phyloP scores from a whole-genome alignment of 768 basidiomycete genomes.

The Trametes sanguinea region DNA sequence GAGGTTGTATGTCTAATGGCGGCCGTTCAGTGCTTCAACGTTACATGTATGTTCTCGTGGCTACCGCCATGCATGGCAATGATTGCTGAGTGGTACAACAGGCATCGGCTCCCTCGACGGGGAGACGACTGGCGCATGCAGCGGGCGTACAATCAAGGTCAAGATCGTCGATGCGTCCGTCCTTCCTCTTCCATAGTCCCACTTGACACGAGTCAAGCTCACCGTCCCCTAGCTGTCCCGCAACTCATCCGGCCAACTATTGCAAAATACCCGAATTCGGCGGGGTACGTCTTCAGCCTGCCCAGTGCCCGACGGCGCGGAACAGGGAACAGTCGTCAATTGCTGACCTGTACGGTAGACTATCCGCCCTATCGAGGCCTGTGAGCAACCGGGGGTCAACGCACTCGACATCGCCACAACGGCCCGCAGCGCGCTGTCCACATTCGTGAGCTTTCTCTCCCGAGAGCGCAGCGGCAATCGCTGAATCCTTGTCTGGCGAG shows the following conservation, averaged over 20 bases:
- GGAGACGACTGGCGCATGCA: slow-evolving; percentile 31
- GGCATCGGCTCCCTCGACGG: slow-evolving; percentile 33
- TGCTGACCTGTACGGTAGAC: slow-evolving; percentile 18
- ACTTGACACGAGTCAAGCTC: background rate
- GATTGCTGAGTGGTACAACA: background rate
- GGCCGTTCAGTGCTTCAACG: slow-evolving; percentile 32
- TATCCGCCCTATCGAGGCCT: slow-evolving; percentile 33
- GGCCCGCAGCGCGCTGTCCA: slow-evolving; percentile 35
- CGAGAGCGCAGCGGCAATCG: background rate
- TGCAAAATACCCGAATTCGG: slow-evolving; percentile 36
- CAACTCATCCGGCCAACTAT: slow-evolving; percentile 39
- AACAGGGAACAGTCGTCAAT: too few relatives aligned
- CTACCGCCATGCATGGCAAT: background rate
- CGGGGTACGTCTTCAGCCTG: slow-evolving; percentile 16
- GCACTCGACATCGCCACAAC: slow-evolving; percentile 39
- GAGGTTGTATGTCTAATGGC: background rate
- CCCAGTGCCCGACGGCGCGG: background rate
- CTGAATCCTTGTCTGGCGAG: background rate
- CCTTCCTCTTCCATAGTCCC: background rate
- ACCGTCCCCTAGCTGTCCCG: slow-evolving; percentile 29
- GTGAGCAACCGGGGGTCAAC: slow-evolving; percentile 36
- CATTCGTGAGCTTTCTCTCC: slow-evolving; percentile 30
- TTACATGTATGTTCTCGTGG: slow-evolving; percentile 25
- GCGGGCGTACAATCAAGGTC: slow-evolving; percentile 37
- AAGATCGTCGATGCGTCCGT: slow-evolving; percentile 37